Conservation (phyloP, 2,329 filamentous ascomycete species). For the Monosporascus cannonballus region DNA sequence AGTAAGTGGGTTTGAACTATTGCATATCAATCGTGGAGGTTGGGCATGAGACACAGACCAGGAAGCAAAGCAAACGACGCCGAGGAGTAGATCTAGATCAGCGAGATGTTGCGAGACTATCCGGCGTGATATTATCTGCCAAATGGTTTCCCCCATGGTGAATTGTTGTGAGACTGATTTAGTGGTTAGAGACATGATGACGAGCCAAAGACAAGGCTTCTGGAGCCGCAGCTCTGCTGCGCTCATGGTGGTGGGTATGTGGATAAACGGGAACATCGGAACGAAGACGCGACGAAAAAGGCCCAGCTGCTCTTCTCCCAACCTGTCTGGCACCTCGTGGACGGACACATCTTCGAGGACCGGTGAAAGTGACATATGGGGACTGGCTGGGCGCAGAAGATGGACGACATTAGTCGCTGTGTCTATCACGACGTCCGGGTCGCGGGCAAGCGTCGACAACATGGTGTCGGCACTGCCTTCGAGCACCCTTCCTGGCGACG, state of each 20-base stretch:
- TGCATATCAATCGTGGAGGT: not conserved
- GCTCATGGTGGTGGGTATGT: conserved; percentile 8
- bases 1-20: too few species aligned
- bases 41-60: conserved; percentile 13
- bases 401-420: conserved; percentile 8
- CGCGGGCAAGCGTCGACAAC: not conserved
- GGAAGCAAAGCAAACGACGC: conserved; percentile 11
- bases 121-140: conserved; percentile 14
- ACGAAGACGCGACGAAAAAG: conserved; percentile 11
- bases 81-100: conserved; percentile 13
- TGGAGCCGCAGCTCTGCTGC: conserved; percentile 10
- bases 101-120: conserved; percentile 12
- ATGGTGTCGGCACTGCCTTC: not conserved
- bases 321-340: conserved; percentile 5
- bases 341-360: conserved; percentile 10
- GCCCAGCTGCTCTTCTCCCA: conserved; percentile 11
- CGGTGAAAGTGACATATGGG: conserved; percentile 2
- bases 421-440: conserved; percentile 14
- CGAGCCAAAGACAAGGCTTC: conserved; percentile 16
- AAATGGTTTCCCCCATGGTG: conserved; percentile 10
- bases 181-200: conserved; percentile 11
- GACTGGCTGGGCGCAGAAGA: conserved; percentile 9
- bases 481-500: conserved; percentile 2
- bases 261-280: conserved; percentile 12
- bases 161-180: conserved; percentile 11